Base-by-base conservation (phyloP, 2,329 filamentous ascomycete genomes). In the Orbilia blumenaviensis region DNA sequence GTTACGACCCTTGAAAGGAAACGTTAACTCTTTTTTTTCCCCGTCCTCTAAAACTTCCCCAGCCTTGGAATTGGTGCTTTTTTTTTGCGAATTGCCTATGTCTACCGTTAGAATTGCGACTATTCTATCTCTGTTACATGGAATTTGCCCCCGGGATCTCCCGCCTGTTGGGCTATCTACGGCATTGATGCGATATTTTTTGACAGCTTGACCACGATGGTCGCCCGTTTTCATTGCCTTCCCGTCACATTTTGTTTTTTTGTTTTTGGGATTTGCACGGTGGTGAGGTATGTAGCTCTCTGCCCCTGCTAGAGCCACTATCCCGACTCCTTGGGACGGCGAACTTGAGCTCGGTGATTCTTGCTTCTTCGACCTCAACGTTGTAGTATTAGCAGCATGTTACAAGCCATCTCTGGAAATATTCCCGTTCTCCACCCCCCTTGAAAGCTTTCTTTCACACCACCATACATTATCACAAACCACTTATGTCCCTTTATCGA, bases 101-200 rank as follows among this genome's bases (percentile, higher is more conserved):
- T 36, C 27, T 34, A 14, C 25, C 36, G 27, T 18, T 27, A 10
- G 7, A 38, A 38, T 36, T 38, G 32, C 52, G 18, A 56, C 52
- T 56, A 56, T 56, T 25, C 52, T 29, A 32, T 48, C 34, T 44
- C 52, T 46, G 48, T 23, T 25, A 27, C 38, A 32, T 73, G 68
- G 61, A 73, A 66, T 56, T 66, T 66, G 68, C 68, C 68, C 23
- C n/a, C 68, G 68, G 68, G 34, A 73, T 44, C 50, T 61, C 63
- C 68, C 68, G 68, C 36, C 23, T 27, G n/a, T 32, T 27, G 34
- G n/a, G 8, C 42, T 32, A 58, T 69, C 54, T 52, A 52, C 41
- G 32, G 46, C 29, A 10, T 46, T 48, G 36, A 34, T 50, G 32
- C 32, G 18, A 32, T 36, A 44, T 56, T 29, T 50, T n/a, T 58